Evolutionary conservation across 176 grass and related monocot species (phyloP).

Genomic region (Elaeis guineensis): DNA sequence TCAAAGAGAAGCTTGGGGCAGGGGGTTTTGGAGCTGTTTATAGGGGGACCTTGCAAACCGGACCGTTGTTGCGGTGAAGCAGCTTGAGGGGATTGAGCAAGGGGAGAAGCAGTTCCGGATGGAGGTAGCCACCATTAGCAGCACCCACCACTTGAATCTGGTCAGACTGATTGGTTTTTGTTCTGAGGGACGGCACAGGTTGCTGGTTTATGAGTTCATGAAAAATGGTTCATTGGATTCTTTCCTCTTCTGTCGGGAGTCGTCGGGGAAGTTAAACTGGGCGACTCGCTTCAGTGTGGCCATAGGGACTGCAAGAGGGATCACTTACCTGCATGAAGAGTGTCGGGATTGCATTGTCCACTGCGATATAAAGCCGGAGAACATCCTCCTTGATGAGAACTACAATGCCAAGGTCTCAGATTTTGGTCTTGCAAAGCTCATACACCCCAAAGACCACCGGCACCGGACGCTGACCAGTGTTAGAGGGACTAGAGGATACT

Average conservation of each 20-base stretch:
- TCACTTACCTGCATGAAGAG: slow-evolving; percentile 98
- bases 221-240: slow-evolving; percentile 78
- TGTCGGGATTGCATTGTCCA: slow-evolving; percentile 97
- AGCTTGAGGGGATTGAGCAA: slow-evolving; percentile 96
- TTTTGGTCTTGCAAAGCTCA: slow-evolving; percentile 85
- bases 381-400: slow-evolving; percentile 87
- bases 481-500: slow-evolving; percentile 72
- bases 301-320: slow-evolving; percentile 69
- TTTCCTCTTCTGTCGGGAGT: slow-evolving; percentile 55
- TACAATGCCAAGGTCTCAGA: slow-evolving; percentile 91
- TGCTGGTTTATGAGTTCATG: slow-evolving; percentile 99
- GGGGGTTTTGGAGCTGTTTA: slow-evolving; percentile 93
- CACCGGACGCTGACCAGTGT: slow-evolving; percentile 79
- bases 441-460: slow-evolving; percentile 83
- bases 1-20: slow-evolving; percentile 79
- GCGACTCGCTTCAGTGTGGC: slow-evolving; percentile 56
- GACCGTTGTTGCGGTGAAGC: slow-evolving; percentile 72
- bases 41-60: slow-evolving; percentile 68
- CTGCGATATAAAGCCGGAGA: slow-evolving; percentile 97
- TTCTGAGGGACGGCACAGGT: slow-evolving; percentile 84
- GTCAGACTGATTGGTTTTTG: slow-evolving; percentile 93
- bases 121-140: slow-evolving; percentile 98
- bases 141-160: slow-evolving; percentile 95
- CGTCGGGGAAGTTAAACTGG: slow-evolving; percentile 42
- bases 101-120: slow-evolving; percentile 99